A percentile compares a stretch with the other conserved stretches of the same genome.
Evolutionary conservation across 2,329 filamentous ascomycete species (phyloP).

Genomic region (Niveomyces coronatus): DNA sequence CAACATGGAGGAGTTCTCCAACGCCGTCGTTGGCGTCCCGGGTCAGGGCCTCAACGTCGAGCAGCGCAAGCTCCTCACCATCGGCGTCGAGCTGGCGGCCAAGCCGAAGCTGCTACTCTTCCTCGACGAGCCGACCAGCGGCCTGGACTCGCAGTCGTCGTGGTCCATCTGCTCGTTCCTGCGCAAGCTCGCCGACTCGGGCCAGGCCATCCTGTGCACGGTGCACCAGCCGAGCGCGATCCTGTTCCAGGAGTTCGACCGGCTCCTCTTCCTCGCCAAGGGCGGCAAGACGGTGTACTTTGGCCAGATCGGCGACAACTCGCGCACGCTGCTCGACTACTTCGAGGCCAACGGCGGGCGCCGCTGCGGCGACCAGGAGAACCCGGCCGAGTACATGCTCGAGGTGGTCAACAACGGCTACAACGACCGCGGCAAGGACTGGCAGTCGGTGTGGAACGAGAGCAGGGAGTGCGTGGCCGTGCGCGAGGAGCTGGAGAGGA

Average conservation of each 20-base stretch:
- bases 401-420: conserved; percentile 34
- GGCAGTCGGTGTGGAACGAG: conserved; percentile 56
- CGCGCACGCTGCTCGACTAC: conserved; percentile 45
- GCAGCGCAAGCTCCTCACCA: conserved; percentile 51
- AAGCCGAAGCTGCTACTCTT: conserved; percentile 50
- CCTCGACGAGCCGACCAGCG: conserved; percentile 50
- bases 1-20: conserved; percentile 56
- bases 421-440: conserved; percentile 39
- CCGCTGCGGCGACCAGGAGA: conserved; percentile 49
- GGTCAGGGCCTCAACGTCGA: conserved; percentile 52
- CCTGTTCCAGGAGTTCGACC: conserved; percentile 47
- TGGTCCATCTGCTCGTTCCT: conserved; percentile 55
- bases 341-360: conserved; percentile 56
- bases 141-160: conserved; percentile 52
- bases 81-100: conserved; percentile 48
- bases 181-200: conserved; percentile 46
- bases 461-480: conserved; percentile 42
- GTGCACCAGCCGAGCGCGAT: conserved; percentile 46
- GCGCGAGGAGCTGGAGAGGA: conserved; percentile 50
- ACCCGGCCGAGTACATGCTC: conserved; percentile 70
- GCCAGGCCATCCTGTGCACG: conserved; percentile 44
- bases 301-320: conserved; percentile 53
- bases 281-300: conserved; percentile 62
- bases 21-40: conserved; percentile 53
- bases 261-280: conserved; percentile 51